Conservation (phyloP, 1,139 yeast genomes). For the Saccharomyces pastorianus region DNA sequence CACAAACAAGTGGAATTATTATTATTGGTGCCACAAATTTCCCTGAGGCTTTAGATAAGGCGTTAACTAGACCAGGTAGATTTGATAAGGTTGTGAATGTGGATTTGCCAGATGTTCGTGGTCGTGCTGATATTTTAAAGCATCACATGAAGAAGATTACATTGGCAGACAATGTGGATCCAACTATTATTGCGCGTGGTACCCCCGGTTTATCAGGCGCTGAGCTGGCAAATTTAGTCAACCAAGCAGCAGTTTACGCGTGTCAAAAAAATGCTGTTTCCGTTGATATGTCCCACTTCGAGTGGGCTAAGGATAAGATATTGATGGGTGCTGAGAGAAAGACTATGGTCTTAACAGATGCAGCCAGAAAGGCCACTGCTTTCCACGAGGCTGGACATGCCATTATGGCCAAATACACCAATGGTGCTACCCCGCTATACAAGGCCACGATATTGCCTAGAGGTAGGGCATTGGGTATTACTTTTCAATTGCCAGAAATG, state of each 20-base stretch:
- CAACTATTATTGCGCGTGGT: conserved; percentile 85
- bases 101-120: conserved; percentile 95
- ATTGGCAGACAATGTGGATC: conserved; percentile 74
- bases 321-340: conserved; percentile 96
- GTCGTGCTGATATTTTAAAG: conserved; percentile 83
- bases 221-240: conserved; percentile 86
- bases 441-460: conserved; percentile 96
- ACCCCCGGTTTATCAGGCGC: conserved; percentile 98
- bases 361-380: conserved; percentile 86
- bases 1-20: conserved; percentile 86
- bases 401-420: conserved; percentile 88
- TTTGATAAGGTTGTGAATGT: conserved; percentile 94
- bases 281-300: conserved; percentile 86
- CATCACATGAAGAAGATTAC: conserved; percentile 93
- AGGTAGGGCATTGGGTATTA: conserved; percentile 92
- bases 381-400: conserved; percentile 99
- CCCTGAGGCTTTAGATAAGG: conserved; percentile 94
- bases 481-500: conserved; percentile 97
- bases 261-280: conserved; percentile 86
- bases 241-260: conserved; percentile 96
- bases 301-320: conserved; percentile 98
- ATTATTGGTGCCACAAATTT: conserved; percentile 97
- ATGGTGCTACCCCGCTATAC: conserved; percentile 93
- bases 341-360: conserved; percentile 96
- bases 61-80: conserved; percentile 96